Evolutionary conservation across 2,329 filamentous ascomycete genomes (phyloP), one percentile per base, ranked within the genome.

Genomic region (Endothia cerciana): DNA sequence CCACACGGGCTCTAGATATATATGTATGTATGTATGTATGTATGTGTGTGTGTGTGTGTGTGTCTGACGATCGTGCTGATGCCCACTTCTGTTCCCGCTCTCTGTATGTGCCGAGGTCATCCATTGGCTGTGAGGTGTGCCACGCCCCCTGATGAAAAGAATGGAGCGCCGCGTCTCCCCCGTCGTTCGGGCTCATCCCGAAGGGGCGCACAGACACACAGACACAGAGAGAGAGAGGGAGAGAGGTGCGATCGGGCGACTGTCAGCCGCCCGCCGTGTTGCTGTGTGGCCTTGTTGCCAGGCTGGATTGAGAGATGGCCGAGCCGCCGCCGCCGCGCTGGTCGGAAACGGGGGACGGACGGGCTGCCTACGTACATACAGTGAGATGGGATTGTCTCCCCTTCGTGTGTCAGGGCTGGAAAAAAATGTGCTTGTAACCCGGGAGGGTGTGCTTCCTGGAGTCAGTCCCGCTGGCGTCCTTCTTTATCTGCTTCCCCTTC

Each of bases 211-310:
- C n/a, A n/a, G n/a, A n/a, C n/a, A n/a, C n/a, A n/a, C n/a, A n/a
- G n/a, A n/a, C n/a, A n/a, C n/a, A n/a, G n/a, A n/a, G n/a, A n/a
- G n/a, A n/a, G n/a, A n/a, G n/a, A n/a, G n/a, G 25, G 11, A 51
- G 47, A 2, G 15, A 30, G 33, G 1, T 19, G 33, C 51, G 51
- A 13, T 25, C 36, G 55, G 55, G 33, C 25, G 51, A 55, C 51
- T 55, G 51, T 55, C 51, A 55, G 51, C 51, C 51, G 25, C 28
- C 13, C 28, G 25, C n/a, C 13, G n/a, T n/a, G n/a, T n/a, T n/a
- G n/a, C n/a, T n/a, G n/a, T n/a, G n/a, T n/a, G n/a, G n/a, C n/a
- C n/a, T n/a, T n/a, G n/a, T n/a, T n/a, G n/a, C n/a, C n/a, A n/a
- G 51, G 25, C 25, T 10, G 51, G 22, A 25, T 25, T 33, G 22